These are phyloP conservation scores for Dysphania ambrosioides DNA, from an alignment of 148 eudicot species.

Conservation along the genomic window DNA sequence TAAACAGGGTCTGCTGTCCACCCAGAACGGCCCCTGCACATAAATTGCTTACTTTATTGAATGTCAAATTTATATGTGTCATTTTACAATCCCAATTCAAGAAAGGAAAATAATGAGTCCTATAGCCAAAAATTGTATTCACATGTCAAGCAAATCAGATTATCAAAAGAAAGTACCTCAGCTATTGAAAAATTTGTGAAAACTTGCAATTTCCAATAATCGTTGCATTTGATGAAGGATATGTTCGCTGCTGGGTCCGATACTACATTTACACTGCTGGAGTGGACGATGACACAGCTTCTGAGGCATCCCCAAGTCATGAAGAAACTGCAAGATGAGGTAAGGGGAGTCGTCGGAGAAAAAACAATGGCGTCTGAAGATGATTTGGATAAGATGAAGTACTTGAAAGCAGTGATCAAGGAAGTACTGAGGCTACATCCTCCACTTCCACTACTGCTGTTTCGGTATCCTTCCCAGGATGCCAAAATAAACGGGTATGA, in stretches of 20 bases:
- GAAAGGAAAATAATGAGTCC: no score
- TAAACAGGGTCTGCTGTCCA: no score
- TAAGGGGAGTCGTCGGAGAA: slow-evolving; percentile 6
- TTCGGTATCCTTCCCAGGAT: slow-evolving; percentile 21
- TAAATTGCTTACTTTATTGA: no score
- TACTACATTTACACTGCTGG: slow-evolving; percentile 15
- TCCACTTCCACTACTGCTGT: slow-evolving; percentile 24
- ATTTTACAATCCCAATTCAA: no score
- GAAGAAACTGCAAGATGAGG: slow-evolving; percentile 23
- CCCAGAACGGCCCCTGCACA: no score
- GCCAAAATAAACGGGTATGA: slow-evolving; percentile 32
- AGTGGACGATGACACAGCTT: slow-evolving; percentile 32
- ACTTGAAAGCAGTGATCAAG: slow-evolving; percentile 25
- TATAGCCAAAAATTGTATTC: no score
- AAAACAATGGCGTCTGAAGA: slow-evolving; percentile 13
- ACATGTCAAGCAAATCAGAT: background rate
- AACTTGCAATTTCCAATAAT: no score
- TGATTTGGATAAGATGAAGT: slow-evolving; percentile 18
- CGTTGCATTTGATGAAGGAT: slow-evolving; percentile 11
- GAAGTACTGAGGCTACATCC: slow-evolving; percentile 31
- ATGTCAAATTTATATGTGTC: no score
- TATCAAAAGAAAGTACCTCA: background rate
- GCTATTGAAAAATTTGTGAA: background rate
- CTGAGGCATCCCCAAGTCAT: slow-evolving; percentile 20
- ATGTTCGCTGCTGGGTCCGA: slow-evolving; percentile 29